Conservation (phyloP, 2,329 filamentous ascomycete species). For the Fusarium annulatum region DNA sequence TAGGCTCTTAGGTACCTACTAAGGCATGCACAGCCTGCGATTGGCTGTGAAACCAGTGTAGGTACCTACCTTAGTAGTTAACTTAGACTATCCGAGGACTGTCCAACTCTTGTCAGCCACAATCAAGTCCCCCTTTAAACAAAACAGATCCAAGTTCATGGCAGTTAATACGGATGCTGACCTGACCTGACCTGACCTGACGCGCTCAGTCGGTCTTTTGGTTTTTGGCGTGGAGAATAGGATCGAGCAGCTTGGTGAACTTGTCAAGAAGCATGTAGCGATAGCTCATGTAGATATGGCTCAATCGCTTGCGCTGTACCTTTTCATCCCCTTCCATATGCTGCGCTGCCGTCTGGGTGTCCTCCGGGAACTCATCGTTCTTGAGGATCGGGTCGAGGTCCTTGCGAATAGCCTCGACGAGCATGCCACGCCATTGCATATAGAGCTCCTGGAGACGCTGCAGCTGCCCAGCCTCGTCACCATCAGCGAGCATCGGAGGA, state of each 20-base stretch:
- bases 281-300: conserved; percentile 8
- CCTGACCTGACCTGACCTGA: not conserved
- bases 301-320: conserved; percentile 12
- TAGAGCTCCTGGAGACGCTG: conserved; percentile 16
- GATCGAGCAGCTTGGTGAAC: conserved; percentile 4
- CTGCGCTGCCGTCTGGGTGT: not conserved
- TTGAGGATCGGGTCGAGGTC: conserved; percentile 27
- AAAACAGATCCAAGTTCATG: not conserved
- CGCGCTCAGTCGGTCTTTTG: not conserved
- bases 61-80: not conserved
- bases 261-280: conserved; percentile 16
- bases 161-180: not conserved
- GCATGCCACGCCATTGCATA: conserved; percentile 30
- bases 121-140: not conserved
- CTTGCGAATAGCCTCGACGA: conserved; percentile 10
- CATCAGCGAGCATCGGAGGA: not conserved
- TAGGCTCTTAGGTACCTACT: not conserved
- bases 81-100: not conserved
- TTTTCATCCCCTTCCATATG: not conserved
- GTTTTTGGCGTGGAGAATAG: not conserved
- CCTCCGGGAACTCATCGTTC: not conserved
- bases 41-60: conserved; percentile 1
- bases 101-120: not conserved
- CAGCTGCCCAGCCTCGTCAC: conserved; percentile 6
- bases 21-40: not conserved